phyloP scores from a whole-genome alignment of 192 early-diverging fungal genomes.

The Geosiphon pyriformis region DNA sequence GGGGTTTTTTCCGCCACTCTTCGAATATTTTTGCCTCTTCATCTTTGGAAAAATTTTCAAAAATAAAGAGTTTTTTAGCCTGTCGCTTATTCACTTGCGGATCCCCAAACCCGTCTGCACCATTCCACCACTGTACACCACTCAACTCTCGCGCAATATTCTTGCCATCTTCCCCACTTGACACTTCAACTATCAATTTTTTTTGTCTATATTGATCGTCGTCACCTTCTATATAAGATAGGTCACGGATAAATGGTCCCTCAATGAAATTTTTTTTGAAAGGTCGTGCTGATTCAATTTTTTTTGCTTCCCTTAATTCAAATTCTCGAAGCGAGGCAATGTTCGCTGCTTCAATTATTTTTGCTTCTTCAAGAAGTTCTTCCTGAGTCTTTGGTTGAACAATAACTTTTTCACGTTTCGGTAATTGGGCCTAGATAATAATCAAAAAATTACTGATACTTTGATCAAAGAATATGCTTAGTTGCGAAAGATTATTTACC shows the following conservation, averaged over 20 bases:
- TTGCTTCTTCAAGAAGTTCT: slow-evolving; percentile 47
- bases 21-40: slow-evolving; percentile 5
- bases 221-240: slow-evolving; percentile 42
- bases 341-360: slow-evolving; percentile 48
- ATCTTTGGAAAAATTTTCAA: background rate
- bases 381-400: slow-evolving; percentile 45
- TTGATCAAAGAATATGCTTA: background rate
- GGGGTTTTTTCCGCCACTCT: slow-evolving; percentile 7
- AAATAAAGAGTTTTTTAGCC: slow-evolving; percentile 3
- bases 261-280: slow-evolving; percentile 34
- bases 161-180: slow-evolving; percentile 21
- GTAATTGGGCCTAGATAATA: slow-evolving; percentile 33
- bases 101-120: background rate
- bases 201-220: slow-evolving; percentile 31
- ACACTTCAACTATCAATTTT: slow-evolving; percentile 25
- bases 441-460: background rate
- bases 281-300: slow-evolving; percentile 35
- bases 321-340: slow-evolving; percentile 42
- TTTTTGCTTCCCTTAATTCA: slow-evolving; percentile 46
- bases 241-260: slow-evolving; percentile 42
- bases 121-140: slow-evolving; percentile 4
- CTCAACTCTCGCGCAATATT: slow-evolving; percentile 8
- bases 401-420: slow-evolving; percentile 39
- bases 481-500: background rate
- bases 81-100: background rate